Conservation (phyloP, 2,329 filamentous ascomycete genomes). For the Colletotrichum filicis region DNA sequence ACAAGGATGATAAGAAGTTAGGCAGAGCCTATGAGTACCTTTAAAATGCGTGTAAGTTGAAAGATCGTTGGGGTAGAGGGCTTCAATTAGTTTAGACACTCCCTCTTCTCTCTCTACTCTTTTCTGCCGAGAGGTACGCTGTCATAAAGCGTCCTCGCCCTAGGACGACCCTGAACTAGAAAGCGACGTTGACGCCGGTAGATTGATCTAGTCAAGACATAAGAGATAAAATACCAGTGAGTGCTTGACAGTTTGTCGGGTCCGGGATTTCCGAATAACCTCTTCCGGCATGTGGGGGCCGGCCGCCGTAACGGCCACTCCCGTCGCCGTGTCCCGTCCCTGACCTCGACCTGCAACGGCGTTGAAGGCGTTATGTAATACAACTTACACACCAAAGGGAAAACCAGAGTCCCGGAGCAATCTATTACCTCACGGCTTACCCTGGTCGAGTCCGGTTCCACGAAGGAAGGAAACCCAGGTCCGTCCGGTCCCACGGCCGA, state of each 20-base stretch:
- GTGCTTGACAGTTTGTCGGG: background rate
- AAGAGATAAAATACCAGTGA: too few species aligned
- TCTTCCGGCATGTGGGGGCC: background rate
- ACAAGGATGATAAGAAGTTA: too few species aligned
- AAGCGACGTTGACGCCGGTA: too few species aligned
- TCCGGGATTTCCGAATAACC: background rate
- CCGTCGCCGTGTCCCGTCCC: background rate
- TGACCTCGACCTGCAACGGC: background rate
- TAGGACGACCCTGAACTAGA: too few species aligned
- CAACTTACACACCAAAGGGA: background rate
- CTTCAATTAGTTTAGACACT: too few species aligned
- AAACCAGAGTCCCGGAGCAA: background rate
- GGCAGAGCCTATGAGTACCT: too few species aligned
- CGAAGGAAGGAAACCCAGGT: background rate
- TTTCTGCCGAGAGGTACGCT: too few species aligned
- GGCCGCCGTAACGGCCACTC: background rate
- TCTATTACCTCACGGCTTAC: background rate
- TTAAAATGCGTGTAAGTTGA: too few species aligned
- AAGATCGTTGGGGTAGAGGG: too few species aligned
- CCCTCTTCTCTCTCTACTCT: too few species aligned
- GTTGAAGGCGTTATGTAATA: background rate
- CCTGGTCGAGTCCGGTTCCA: slow-evolving; percentile 2
- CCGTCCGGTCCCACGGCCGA: background rate
- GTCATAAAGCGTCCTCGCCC: too few species aligned
- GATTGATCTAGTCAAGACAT: too few species aligned